Base-by-base conservation (phyloP, 1,139 yeast genomes). In the Scheffersomyces stambukii region DNA sequence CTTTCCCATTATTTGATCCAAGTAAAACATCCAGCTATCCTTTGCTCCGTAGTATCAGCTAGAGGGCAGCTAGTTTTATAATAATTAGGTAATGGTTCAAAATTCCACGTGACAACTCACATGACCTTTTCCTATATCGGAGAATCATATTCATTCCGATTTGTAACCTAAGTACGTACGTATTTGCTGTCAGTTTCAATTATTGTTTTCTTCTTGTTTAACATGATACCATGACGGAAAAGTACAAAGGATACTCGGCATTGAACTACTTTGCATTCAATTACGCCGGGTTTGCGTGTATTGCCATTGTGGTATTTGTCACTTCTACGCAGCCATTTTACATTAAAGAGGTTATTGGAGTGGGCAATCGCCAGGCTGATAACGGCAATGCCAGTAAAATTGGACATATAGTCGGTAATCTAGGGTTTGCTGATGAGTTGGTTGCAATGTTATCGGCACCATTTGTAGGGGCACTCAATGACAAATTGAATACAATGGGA, bases 271-370 rank as follows among this genome's bases (percentile, higher is more conserved):
- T 46, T 11, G 53, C 54, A 8, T 52, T 57, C 36, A 50, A 49
- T 25, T 38, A 45, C 12, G 42, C 65, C 3, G 70, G 66, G 31
- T 75, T 77, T 44, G 65, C 69, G 19, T 64, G 77, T 26, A 71
- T 81, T 18, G 63, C 84, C 3, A 60, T 77, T 30, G 75, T 77
- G 25, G 86, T 81, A n/a, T 81, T 80, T 45, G 52, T 80, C 29
- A 65, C 78, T 19, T 69, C 85, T 5, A 73, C 85, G 1, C 88
- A 80, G 54, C 77, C 88, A 3, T 80, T 78, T 46, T 77, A 71
- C 47, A 58, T 81, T 21, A 64, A 75, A 4, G 78, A 77, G 42
- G 71, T 77, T 1, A 53, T 78, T 11, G 72, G 72, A 0, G 53
- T 72, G 7, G 48, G 53, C 10, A 36, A 38, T 5, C 21, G 25